A percentile compares a stretch with the other conserved stretches of the same genome.
These are phyloP conservation scores for Mycosphaerelloides madeirae DNA, from an alignment of 2,329 filamentous ascomycete species.

Conservation along the genomic window DNA sequence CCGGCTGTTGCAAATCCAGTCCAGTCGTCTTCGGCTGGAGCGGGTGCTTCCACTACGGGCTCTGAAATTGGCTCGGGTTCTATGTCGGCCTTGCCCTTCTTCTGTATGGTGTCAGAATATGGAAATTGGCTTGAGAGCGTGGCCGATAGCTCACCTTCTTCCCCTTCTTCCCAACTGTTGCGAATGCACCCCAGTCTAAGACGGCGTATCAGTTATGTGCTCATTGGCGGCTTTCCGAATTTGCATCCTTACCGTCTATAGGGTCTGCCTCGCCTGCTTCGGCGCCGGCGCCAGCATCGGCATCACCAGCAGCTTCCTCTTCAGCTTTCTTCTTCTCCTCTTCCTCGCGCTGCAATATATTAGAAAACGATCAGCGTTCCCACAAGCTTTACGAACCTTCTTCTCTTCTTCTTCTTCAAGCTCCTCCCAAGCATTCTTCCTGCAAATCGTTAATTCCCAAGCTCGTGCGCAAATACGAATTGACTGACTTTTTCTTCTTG, in stretches of 20 bases:
- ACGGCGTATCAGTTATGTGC: neutral
- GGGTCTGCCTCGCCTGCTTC: constrained; percentile 26
- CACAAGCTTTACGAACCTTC: constrained; percentile 20
- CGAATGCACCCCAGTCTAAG: constrained; percentile 36
- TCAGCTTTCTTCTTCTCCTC: constrained; percentile 35
- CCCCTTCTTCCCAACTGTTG: constrained; percentile 34
- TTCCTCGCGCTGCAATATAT: constrained; percentile 35
- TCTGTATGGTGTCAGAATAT: constrained; percentile 4
- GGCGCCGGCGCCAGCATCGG: constrained; percentile 25
- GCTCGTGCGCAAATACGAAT: neutral
- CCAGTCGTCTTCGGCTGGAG: constrained; percentile 23
- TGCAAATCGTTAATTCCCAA: constrained; percentile 1
- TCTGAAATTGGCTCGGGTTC: constrained; percentile 20
- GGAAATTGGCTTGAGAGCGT: neutral
- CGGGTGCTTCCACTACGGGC: constrained; percentile 9
- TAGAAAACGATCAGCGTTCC: too few species aligned
- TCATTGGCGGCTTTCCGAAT: neutral
- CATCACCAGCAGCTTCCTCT: constrained; percentile 30
- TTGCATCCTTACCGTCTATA: constrained; percentile 20
- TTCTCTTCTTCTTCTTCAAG: constrained; percentile 34
- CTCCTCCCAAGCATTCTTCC: constrained; percentile 31
- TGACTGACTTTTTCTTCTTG: constrained; percentile 33
- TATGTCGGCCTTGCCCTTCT: constrained; percentile 15
- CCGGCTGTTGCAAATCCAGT: constrained; percentile 24
- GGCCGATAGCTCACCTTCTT: constrained; percentile 22